These are phyloP conservation scores for Fraxinus velutina DNA, from an alignment of 305 asterid genomes.

Conservation along the genomic window DNA sequence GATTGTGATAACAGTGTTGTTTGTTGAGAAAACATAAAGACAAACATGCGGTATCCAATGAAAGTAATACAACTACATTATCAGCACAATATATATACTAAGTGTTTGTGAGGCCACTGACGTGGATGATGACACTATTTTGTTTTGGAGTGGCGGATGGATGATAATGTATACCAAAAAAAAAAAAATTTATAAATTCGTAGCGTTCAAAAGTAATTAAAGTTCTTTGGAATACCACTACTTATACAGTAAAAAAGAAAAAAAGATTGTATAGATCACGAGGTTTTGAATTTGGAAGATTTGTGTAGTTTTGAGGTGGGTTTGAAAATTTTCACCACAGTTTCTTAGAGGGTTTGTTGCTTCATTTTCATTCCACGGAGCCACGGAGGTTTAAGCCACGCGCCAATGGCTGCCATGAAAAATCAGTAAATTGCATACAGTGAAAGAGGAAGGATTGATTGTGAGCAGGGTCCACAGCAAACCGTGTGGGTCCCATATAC, in stretches of 20 bases:
- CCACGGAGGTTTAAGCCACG: background rate
- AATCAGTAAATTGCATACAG: background rate
- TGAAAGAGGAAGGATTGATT: background rate
- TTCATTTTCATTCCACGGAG: background rate
- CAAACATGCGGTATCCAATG: conserved; percentile 48
- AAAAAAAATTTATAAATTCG: background rate
- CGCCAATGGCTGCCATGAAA: background rate
- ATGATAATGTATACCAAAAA: background rate
- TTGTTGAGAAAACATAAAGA: conserved; percentile 29
- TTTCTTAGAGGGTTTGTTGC: background rate
- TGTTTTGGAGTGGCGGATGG: background rate
- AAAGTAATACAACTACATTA: background rate
- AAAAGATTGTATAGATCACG: background rate
- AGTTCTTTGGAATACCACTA: background rate
- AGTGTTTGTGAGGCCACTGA: background rate
- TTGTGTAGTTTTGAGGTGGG: background rate
- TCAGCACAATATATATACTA: background rate
- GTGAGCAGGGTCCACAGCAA: background rate
- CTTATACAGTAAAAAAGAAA: background rate
- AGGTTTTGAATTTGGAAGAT: background rate
- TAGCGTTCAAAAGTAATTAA: background rate
- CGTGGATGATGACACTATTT: background rate
- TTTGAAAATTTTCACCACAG: background rate
- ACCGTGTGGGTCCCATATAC: background rate
- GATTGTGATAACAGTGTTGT: conserved; percentile 15